These are phyloP conservation scores for Metschnikowia lachancei DNA, from an alignment of 805 yeast species.

Conservation along the genomic window DNA sequence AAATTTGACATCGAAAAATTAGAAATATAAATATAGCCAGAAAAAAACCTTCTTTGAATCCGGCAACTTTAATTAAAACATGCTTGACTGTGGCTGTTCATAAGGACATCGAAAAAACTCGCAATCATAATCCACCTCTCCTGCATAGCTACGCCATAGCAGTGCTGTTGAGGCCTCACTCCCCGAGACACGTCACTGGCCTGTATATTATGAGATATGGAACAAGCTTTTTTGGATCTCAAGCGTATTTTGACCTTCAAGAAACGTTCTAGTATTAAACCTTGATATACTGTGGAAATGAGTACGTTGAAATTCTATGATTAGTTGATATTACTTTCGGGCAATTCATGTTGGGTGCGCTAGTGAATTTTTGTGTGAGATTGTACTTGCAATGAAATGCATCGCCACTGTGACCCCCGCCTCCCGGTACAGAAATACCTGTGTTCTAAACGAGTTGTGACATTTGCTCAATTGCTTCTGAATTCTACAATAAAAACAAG, in stretches of 20 bases:
- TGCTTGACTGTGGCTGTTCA: background rate
- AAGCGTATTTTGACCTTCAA: background rate
- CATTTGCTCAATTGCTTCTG: too few species aligned
- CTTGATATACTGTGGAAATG: background rate
- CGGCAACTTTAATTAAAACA: background rate
- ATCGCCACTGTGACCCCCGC: background rate
- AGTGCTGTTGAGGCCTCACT: background rate
- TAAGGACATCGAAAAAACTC: background rate
- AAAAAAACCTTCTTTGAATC: background rate
- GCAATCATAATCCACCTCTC: background rate
- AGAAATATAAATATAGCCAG: too few species aligned
- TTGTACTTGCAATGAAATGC: background rate
- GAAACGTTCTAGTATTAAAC: background rate
- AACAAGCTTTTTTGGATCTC: constrained; percentile 1
- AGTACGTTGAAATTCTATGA: background rate
- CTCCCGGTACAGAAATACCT: background rate
- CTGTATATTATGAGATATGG: constrained; percentile 4
- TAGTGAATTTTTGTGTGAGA: background rate
- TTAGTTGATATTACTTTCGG: too few species aligned
- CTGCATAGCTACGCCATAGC: constrained; percentile 3
- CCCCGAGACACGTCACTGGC: constrained; percentile 8
- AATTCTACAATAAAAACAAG: too few species aligned
- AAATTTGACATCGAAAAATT: too few species aligned
- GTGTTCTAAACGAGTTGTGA: background rate
- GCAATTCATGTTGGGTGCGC: too few species aligned